These are phyloP conservation scores for Simmondsia chinensis DNA, from an alignment of 148 eudicot genomes.

Conservation along the genomic window DNA sequence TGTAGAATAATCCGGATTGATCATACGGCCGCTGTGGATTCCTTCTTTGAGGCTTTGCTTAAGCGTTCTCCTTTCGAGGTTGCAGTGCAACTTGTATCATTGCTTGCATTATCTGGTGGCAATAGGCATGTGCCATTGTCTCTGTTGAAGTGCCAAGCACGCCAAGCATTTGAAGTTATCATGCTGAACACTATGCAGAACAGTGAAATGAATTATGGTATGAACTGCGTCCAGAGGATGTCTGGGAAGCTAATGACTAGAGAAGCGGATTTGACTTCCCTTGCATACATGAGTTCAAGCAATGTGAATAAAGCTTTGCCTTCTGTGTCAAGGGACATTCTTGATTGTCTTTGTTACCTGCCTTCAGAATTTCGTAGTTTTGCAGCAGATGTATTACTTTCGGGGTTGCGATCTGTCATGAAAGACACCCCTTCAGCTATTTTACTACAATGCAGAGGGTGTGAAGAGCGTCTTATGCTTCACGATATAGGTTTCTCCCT, in stretches of 20 bases:
- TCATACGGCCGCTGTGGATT: slow-evolving; percentile 58
- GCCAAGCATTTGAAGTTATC: slow-evolving; percentile 64
- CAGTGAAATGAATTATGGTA: slow-evolving; percentile 8
- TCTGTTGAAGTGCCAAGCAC: slow-evolving; percentile 68
- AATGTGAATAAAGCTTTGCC: slow-evolving; percentile 16
- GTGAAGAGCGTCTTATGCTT: slow-evolving; percentile 63
- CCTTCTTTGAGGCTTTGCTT: slow-evolving; percentile 61
- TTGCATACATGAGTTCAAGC: slow-evolving; percentile 10
- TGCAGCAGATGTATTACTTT: slow-evolving; percentile 72
- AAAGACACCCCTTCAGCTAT: slow-evolving; percentile 58
- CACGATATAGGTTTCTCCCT: slow-evolving; percentile 81
- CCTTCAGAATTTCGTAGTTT: slow-evolving; percentile 66
- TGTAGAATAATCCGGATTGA: slow-evolving; percentile 69
- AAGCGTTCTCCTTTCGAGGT: slow-evolving; percentile 62
- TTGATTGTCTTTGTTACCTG: slow-evolving; percentile 66
- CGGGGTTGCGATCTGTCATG: slow-evolving; percentile 51
- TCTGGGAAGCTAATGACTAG: slow-evolving; percentile 3
- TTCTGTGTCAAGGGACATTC: slow-evolving; percentile 39
- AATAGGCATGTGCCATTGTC: slow-evolving; percentile 49
- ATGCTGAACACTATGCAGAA: slow-evolving; percentile 23
- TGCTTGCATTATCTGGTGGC: slow-evolving; percentile 72
- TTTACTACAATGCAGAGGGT: slow-evolving; percentile 46
- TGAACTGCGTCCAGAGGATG: slow-evolving; percentile 9
- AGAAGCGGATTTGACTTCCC: slow-evolving; percentile 6
- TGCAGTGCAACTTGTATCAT: slow-evolving; percentile 66